Conservation (phyloP, 331 rosid genomes). For the Malus hybrid region DNA sequence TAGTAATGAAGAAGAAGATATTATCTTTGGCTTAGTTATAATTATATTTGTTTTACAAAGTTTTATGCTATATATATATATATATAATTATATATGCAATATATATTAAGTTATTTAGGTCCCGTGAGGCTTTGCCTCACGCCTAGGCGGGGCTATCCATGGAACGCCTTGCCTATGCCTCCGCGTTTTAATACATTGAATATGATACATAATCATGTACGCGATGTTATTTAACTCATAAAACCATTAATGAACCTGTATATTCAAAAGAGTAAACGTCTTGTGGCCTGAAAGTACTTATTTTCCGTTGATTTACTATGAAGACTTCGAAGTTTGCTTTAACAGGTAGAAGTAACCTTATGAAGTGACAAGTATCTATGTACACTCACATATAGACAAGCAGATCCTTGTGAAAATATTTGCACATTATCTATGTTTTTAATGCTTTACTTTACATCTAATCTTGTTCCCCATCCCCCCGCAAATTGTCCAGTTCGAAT, state of each 20-base stretch:
- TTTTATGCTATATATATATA: too few relatives aligned
- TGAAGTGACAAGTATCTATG: background rate
- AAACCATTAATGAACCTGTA: background rate
- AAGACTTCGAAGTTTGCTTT: background rate
- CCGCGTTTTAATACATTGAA: too few relatives aligned
- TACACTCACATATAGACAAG: background rate
- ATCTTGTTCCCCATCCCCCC: background rate
- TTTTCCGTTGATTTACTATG: background rate
- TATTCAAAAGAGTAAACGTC: background rate
- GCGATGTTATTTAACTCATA: background rate
- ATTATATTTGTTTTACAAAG: too few relatives aligned
- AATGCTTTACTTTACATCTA: background rate
- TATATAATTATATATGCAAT: too few relatives aligned
- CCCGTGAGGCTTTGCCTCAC: too few relatives aligned
- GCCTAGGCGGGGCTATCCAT: too few relatives aligned
- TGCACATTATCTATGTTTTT: background rate
- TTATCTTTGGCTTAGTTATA: too few relatives aligned
- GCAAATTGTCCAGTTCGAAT: constrained; percentile 49
- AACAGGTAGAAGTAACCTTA: background rate
- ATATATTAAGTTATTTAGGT: too few relatives aligned
- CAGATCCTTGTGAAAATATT: background rate
- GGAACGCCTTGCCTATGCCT: too few relatives aligned
- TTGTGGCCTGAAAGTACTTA: background rate
- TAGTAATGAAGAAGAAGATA: too few relatives aligned
- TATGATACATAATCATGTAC: background rate